Evolutionary conservation across 2,329 filamentous ascomycete species (phyloP).

Genomic region (Fusarium napiforme): DNA sequence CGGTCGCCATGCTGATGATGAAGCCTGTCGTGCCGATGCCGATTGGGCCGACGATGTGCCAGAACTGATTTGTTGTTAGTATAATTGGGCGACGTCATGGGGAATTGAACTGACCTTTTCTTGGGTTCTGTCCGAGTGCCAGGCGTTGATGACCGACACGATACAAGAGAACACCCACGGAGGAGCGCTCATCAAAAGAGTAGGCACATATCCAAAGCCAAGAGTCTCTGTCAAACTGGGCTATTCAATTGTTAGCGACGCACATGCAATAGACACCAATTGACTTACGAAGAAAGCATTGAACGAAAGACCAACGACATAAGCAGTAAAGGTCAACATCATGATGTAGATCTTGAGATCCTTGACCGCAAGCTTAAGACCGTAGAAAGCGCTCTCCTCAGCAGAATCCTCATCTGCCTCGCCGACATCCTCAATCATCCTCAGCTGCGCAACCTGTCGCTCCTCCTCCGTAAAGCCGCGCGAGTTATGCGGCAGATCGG

Average conservation of each 20-base stretch:
- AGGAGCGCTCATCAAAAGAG: constrained; percentile 65
- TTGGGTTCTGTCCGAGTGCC: constrained; percentile 65
- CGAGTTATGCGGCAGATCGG: constrained; percentile 66
- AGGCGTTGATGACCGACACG: constrained; percentile 64
- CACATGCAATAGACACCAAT: not conserved
- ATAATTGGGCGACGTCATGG: not conserved
- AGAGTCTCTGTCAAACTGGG: constrained; percentile 64
- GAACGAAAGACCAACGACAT: constrained; percentile 68
- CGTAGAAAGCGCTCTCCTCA: constrained; percentile 62
- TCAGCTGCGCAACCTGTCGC: constrained; percentile 62
- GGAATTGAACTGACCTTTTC: constrained; percentile 56
- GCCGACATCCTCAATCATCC: constrained; percentile 68
- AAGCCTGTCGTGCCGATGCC: constrained; percentile 65
- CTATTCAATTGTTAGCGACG: constrained; percentile 1
- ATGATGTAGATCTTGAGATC: constrained; percentile 72
- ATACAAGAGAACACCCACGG: constrained; percentile 70
- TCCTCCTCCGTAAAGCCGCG: constrained; percentile 70
- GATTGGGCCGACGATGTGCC: constrained; percentile 67
- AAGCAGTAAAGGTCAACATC: constrained; percentile 71
- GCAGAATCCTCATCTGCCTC: constrained; percentile 64
- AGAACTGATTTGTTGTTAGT: constrained; percentile 55
- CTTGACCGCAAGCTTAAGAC: constrained; percentile 68
- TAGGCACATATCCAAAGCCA: constrained; percentile 63
- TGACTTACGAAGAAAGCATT: constrained; percentile 63
- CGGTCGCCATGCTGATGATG: constrained; percentile 68